Evolutionary conservation across 208 protist genomes (phyloP), one percentile per base, ranked within the genome.

Genomic region (Strigomonas culicis): DNA sequence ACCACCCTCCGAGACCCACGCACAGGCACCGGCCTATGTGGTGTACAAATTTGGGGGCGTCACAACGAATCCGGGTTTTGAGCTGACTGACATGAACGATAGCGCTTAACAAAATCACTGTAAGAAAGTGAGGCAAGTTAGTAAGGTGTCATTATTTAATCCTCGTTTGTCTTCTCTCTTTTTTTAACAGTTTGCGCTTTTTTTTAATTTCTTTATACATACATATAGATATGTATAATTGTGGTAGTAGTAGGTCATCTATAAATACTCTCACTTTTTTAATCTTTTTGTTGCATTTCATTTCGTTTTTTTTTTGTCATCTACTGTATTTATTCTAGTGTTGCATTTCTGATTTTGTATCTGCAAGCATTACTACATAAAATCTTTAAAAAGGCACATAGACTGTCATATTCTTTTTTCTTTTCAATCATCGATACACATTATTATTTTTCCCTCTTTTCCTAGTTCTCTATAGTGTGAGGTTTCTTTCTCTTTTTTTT

Each of bases 381-480:
- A n/a, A n/a, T n/a, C n/a, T n/a, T n/a, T n/a, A n/a, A n/a, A n/a
- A n/a, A n/a, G n/a, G n/a, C n/a, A n/a, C n/a, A n/a, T n/a, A n/a
- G n/a, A n/a, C n/a, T n/a, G n/a, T n/a, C n/a, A n/a, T n/a, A n/a
- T n/a, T n/a, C n/a, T n/a, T n/a, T n/a, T n/a, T n/a, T n/a, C n/a
- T n/a, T n/a, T n/a, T n/a, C n/a, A n/a, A n/a, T n/a, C n/a, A n/a
- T n/a, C n/a, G n/a, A n/a, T n/a, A 39, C 34, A 39, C 34, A 13
- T 13, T 39, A 10, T 39, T 13, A 39, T 39, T 10, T 10, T 13
- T 39, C 4, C 34, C 34, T 39, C 34, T 25, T 63, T 49, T 63
- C 39, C 10, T 44, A 51, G 47, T 63, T 30, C 34, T 28, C 39
- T 49, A n/a, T n/a, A n/a, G n/a, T n/a, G n/a, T n/a, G n/a, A n/a